Evolutionary conservation across 2,329 filamentous ascomycete species (phyloP).

Genomic region (Pseudocercospora pini-densiflorae): DNA sequence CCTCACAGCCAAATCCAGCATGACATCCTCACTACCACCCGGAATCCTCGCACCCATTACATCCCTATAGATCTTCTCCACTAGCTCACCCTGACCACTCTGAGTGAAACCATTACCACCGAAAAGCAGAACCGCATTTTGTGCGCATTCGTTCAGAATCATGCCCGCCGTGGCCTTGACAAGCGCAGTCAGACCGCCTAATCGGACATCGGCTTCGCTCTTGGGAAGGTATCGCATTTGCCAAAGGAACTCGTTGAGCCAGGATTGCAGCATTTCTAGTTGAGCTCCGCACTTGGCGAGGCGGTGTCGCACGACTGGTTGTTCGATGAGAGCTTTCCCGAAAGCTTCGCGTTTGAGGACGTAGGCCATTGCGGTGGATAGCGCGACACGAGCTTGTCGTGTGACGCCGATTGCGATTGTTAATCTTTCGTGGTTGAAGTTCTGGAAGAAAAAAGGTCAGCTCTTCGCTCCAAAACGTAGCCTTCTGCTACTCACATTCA

Average conservation of each 20-base stretch:
- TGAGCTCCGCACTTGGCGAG: slow-evolving; percentile 70
- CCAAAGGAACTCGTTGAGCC: slow-evolving; percentile 71
- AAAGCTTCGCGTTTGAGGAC: slow-evolving; percentile 69
- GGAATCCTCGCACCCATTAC: slow-evolving; percentile 28
- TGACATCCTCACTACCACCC: slow-evolving; percentile 72
- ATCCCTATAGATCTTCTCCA: slow-evolving; percentile 61
- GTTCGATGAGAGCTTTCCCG: slow-evolving; percentile 69
- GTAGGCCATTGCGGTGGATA: slow-evolving; percentile 64
- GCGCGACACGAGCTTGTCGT: slow-evolving; percentile 63
- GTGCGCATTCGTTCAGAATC: slow-evolving; percentile 71
- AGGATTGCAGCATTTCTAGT: slow-evolving; percentile 71
- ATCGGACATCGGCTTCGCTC: slow-evolving; percentile 60
- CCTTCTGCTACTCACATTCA: slow-evolving; percentile 25
- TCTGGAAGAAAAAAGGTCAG: slow-evolving; percentile 40
- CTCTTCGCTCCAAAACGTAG: neutral
- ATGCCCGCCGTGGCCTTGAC: slow-evolving; percentile 75
- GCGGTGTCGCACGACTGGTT: slow-evolving; percentile 72
- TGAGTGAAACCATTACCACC: slow-evolving; percentile 72
- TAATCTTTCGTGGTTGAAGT: slow-evolving; percentile 52
- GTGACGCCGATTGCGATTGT: slow-evolving; percentile 67
- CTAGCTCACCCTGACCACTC: slow-evolving; percentile 69
- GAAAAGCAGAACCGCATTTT: slow-evolving; percentile 70
- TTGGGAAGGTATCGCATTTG: slow-evolving; percentile 66
- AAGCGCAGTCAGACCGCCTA: slow-evolving; percentile 72
- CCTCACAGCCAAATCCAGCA: slow-evolving; percentile 68